A percentile compares a stretch with the other conserved stretches of the same genome.
phyloP scores from a whole-genome alignment of 768 basidiomycete genomes.

The Termitomyces bulborhizus region DNA sequence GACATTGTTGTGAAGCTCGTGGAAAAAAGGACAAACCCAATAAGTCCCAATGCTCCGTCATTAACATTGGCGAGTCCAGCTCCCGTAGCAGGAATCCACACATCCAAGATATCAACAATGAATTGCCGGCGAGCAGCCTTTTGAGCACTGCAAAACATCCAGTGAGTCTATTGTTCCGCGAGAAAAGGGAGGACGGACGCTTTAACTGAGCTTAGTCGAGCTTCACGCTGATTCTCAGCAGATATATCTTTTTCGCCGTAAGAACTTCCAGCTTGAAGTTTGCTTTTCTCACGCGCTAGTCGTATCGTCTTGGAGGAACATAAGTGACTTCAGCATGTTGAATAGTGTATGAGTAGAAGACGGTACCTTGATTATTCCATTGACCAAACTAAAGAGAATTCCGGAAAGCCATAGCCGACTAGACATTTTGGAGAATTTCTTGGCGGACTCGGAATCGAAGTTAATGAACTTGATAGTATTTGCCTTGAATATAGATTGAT shows the following conservation, averaged over 20 bases:
- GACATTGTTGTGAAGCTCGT: not conserved
- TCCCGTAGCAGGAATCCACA: conserved; percentile 85
- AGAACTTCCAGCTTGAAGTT: conserved; percentile 35
- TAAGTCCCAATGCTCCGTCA: conserved; percentile 79
- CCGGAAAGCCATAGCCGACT: conserved; percentile 88
- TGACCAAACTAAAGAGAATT: conserved; percentile 72
- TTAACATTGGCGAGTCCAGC: conserved; percentile 71
- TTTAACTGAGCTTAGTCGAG: conserved; percentile 50
- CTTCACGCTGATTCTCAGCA: conserved; percentile 59
- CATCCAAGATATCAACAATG: conserved; percentile 76
- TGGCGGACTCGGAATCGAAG: conserved; percentile 53
- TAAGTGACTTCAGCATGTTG: not conserved
- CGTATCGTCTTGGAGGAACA: conserved; percentile 42
- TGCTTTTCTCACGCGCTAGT: conserved; percentile 54
- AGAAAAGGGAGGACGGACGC: conserved; percentile 32
- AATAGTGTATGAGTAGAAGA: not conserved
- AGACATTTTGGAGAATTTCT: conserved; percentile 55
- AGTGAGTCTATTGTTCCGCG: not conserved
- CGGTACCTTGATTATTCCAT: conserved; percentile 61
- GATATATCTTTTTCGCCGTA: conserved; percentile 66
- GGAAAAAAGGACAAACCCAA: conserved; percentile 52
- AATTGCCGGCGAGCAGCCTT: conserved; percentile 72
- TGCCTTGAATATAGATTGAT: conserved; percentile 34
- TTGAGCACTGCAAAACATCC: conserved; percentile 40
- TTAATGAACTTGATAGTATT: conserved; percentile 61